Percentiles rank a stretch among this genome's conserved stretches.
Conservation (phyloP, 208 protist species). For the Crithidia expoeki region DNA sequence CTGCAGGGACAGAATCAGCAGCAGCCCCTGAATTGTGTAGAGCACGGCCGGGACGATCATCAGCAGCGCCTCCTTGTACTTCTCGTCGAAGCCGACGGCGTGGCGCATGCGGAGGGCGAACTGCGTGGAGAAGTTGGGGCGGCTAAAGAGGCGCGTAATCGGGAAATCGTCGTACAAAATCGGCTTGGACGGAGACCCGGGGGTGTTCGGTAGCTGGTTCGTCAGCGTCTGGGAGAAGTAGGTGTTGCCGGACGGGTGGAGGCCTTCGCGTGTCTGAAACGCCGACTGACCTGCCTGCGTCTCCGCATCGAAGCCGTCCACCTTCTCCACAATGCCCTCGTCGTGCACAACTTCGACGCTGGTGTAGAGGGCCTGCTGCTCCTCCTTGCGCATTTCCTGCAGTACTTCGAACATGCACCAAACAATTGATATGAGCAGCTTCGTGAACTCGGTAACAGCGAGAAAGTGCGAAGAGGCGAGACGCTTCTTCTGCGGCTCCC, state of each 20-base stretch:
- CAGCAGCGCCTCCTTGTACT: constrained; percentile 40
- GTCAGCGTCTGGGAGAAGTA: neutral
- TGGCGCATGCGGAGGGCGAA: constrained; percentile 20
- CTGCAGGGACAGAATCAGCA: constrained; percentile 47
- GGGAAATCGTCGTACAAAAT: neutral
- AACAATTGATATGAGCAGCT: constrained; percentile 5
- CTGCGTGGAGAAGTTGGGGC: neutral
- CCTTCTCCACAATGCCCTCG: neutral
- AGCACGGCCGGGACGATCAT: constrained; percentile 58
- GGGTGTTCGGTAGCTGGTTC: neutral
- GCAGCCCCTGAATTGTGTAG: constrained; percentile 62
- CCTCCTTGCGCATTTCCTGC: constrained; percentile 7
- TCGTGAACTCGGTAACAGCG: constrained; percentile 8
- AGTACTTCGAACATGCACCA: constrained; percentile 26
- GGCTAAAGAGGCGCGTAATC: neutral
- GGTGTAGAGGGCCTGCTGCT: neutral
- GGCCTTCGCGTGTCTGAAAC: neutral
- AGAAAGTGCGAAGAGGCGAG: constrained; percentile 17
- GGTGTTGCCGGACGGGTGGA: neutral
- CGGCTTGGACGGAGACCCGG: neutral
- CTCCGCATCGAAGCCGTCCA: neutral
- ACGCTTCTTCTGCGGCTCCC: neutral
- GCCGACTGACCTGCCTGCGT: neutral
- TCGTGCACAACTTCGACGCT: neutral
- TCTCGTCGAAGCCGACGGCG: constrained; percentile 21